A percentile compares a stretch with the other conserved stretches of the same genome.
Conservation (phyloP, 306 rosid species). For the Astragalus glycyphyllos region DNA sequence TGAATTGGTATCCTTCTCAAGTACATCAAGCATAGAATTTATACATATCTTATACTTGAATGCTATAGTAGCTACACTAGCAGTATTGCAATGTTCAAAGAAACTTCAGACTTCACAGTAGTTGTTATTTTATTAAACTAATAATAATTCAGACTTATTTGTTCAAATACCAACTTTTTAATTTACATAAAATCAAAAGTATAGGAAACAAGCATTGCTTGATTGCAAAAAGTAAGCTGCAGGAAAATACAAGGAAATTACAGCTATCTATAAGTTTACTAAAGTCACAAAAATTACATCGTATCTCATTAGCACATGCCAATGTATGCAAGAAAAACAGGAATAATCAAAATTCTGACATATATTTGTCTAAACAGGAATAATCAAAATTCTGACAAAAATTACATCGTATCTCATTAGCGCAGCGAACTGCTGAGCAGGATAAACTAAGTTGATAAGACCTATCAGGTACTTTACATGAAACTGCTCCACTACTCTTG, state of each 20-base stretch:
- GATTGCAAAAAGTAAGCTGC: constrained; percentile 74
- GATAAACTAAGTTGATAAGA: too few relatives aligned
- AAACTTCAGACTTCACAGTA: constrained; percentile 3
- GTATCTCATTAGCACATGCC: background rate
- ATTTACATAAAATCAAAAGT: background rate
- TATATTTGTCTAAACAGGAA: too few relatives aligned
- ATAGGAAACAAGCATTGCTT: constrained; percentile 65
- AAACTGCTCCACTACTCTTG: background rate
- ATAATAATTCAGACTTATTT: background rate
- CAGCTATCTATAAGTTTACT: constrained; percentile 53
- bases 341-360: background rate
- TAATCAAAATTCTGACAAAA: too few relatives aligned
- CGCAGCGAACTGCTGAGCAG: constrained; percentile 66
- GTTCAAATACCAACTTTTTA: background rate
- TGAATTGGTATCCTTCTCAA: background rate
- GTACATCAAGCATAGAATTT: background rate
- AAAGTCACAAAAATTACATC: background rate
- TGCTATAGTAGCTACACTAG: background rate
- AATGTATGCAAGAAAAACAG: constrained; percentile 8
- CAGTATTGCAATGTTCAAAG: background rate
- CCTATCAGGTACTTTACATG: background rate
- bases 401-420: too few relatives aligned
- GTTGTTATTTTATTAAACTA: background rate
- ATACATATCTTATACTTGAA: background rate
- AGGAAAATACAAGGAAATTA: constrained; percentile 62